Evolutionary conservation across 1,284 basidiomycete species (phyloP).

Genomic region (Puccinia horiana): DNA sequence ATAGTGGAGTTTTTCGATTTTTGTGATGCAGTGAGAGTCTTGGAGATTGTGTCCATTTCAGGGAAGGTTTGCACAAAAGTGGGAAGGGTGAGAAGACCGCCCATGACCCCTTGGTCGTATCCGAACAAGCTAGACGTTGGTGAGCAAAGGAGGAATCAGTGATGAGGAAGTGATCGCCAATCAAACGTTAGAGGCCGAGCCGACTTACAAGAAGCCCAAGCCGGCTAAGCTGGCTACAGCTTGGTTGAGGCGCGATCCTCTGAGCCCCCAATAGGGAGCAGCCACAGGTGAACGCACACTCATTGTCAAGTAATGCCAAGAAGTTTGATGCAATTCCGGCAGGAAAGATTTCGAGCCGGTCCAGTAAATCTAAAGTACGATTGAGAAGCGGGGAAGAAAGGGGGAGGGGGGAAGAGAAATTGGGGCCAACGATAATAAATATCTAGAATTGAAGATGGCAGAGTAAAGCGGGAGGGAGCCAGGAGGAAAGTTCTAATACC

Average conservation of each 20-base stretch:
- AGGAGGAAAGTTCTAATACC: no score
- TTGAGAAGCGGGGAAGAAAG: not conserved
- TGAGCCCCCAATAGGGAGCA: slow-evolving; percentile 24
- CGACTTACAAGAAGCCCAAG: slow-evolving; percentile 41
- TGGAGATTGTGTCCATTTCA: slow-evolving; percentile 44
- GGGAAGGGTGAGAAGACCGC: slow-evolving; percentile 63
- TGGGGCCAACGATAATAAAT: no score
- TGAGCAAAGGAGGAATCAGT: not conserved
- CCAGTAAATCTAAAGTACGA: no score
- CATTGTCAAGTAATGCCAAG: not conserved
- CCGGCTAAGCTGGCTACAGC: slow-evolving; percentile 43
- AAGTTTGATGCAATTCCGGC: not conserved
- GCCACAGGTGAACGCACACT: not conserved
- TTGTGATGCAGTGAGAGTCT: slow-evolving; percentile 19
- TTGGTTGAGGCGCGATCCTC: slow-evolving; percentile 29
- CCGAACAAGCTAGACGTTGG: slow-evolving; percentile 67
- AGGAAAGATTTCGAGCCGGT: no score
- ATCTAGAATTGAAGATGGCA: no score
- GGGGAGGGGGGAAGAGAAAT: no score
- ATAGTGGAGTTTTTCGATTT: slow-evolving; percentile 42
- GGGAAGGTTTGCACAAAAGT: slow-evolving; percentile 38
- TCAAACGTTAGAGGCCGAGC: not conserved
- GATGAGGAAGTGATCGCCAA: not conserved
- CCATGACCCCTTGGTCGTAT: slow-evolving; percentile 71
- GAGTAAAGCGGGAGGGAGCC: no score